These are phyloP conservation scores for Pueraria montana DNA, from an alignment of 306 rosid species.

Conservation along the genomic window DNA sequence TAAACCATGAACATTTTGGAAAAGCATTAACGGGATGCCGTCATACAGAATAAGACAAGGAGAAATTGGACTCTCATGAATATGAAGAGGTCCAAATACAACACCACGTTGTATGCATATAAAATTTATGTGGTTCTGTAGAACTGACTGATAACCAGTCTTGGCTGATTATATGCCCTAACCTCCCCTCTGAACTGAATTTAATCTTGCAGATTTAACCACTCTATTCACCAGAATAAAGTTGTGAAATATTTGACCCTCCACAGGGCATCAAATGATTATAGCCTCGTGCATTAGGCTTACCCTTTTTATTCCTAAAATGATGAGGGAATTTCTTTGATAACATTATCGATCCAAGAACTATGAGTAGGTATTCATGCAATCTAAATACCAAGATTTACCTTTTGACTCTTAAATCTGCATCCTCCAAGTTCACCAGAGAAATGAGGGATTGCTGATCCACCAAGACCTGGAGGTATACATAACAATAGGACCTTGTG, in stretches of 20 bases:
- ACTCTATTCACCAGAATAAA: not conserved
- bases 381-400: slow-evolving; percentile 18
- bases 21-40: not conserved
- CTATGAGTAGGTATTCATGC: too few species aligned
- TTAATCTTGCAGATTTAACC: slow-evolving; percentile 7
- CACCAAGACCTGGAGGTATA: slow-evolving; percentile 8
- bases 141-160: too few species aligned
- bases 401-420: slow-evolving; percentile 27
- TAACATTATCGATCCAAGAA: not conserved
- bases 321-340: not conserved
- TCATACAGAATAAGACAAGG: not conserved
- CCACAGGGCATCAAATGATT: not conserved
- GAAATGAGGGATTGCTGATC: slow-evolving; percentile 10
- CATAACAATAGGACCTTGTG: not conserved
- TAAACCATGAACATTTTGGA: not conserved
- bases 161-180: not conserved
- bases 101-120: too few species aligned
- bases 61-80: too few species aligned
- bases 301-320: not conserved
- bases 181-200: not conserved
- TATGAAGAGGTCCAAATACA: too few species aligned
- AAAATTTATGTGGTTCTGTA: too few species aligned
- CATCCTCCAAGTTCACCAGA: not conserved
- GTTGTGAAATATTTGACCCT: not conserved
- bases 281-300: not conserved